A percentile compares a stretch with the other conserved stretches of the same genome.
These are phyloP conservation scores for Abelmoschus esculentus DNA, from an alignment of 345 rosid species.

Conservation along the genomic window DNA sequence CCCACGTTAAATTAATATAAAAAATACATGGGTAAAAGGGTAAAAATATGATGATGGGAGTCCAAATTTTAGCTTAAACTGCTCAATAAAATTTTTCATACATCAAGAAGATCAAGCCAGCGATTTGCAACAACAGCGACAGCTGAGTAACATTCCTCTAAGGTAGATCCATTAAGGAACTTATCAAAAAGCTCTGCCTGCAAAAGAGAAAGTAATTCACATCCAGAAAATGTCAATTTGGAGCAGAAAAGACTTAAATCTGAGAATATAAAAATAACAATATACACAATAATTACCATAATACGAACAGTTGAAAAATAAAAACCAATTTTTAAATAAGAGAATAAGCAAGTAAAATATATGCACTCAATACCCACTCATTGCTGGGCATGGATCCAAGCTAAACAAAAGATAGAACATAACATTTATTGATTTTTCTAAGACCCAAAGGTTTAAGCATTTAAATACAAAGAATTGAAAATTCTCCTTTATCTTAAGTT, in stretches of 20 bases:
- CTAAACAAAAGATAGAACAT: neutral
- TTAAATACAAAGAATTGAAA: conserved; percentile 4
- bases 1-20: neutral
- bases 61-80: conserved; percentile 5
- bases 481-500: neutral
- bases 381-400: neutral
- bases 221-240: neutral
- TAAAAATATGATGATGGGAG: neutral
- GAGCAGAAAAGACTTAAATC: neutral
- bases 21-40: neutral
- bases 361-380: neutral
- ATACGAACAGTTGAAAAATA: neutral
- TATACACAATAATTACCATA: neutral
- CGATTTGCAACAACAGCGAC: conserved; percentile 94
- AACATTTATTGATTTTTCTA: too few relatives aligned
- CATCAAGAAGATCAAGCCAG: conserved; percentile 98
- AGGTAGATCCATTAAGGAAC: conserved; percentile 81
- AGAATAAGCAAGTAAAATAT: neutral
- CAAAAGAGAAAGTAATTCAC: conserved; percentile 10
- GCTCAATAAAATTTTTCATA: conserved; percentile 24
- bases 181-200: conserved; percentile 97
- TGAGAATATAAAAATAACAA: neutral
- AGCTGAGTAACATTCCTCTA: conserved; percentile 85
- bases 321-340: neutral
- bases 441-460: neutral